Percentiles rank a stretch among this genome's conserved stretches.
phyloP scores from a whole-genome alignment of 768 basidiomycete genomes.

The Clavaria fumosa region DNA sequence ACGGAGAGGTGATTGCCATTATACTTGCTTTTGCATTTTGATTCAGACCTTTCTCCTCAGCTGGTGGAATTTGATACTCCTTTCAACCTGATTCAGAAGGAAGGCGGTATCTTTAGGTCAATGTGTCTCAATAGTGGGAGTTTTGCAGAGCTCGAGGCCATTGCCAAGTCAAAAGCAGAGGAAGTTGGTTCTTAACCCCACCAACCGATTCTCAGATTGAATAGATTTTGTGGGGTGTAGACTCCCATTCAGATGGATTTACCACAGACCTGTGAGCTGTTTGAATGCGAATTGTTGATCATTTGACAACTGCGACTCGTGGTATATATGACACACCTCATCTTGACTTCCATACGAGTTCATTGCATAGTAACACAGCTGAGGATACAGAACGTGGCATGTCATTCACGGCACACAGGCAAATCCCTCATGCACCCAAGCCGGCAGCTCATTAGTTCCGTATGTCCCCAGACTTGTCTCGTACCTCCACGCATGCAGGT shows the following conservation, averaged over 20 bases:
- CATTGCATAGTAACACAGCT: no score
- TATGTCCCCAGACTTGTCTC: constrained; percentile 67
- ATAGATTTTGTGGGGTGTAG: no score
- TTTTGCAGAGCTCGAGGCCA: constrained; percentile 41
- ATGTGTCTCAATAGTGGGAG: constrained; percentile 64
- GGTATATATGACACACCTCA: no score
- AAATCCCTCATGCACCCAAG: constrained; percentile 76
- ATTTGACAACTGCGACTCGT: no score
- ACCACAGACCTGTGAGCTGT: no score
- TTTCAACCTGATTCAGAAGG: constrained; percentile 44
- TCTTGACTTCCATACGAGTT: no score
- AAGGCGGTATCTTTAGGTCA: constrained; percentile 46
- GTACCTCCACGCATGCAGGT: constrained; percentile 82
- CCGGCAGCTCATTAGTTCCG: constrained; percentile 75
- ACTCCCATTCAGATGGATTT: no score
- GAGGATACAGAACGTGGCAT: no score
- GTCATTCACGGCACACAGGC: constrained; percentile 46
- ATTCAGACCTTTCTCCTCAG: constrained; percentile 12
- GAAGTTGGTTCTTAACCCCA: no score
- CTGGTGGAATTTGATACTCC: constrained; percentile 62
- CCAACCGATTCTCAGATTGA: no score
- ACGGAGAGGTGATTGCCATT: constrained; percentile 28
- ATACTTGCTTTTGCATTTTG: not conserved
- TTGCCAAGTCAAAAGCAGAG: constrained; percentile 34
- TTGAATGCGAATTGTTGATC: no score